phyloP scores from a whole-genome alignment of 1,139 yeast genomes.

The Chernovozyma aurita region DNA sequence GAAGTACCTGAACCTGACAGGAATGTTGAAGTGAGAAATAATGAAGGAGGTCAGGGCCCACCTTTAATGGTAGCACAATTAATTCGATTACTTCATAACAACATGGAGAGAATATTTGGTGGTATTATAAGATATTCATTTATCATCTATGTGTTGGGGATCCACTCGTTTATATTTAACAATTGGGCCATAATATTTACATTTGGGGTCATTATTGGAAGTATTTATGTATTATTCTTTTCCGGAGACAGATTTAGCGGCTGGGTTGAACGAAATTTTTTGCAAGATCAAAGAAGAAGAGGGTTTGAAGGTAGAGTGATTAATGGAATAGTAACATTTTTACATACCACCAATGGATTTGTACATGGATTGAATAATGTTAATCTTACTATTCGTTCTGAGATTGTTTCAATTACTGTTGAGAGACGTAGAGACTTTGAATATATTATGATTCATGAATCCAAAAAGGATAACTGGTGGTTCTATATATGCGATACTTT shows the following conservation, averaged over 20 bases:
- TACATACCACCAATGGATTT: conserved; percentile 9
- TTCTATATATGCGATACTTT: conserved; percentile 11
- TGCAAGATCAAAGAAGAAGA: conserved; percentile 1
- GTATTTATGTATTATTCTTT: conserved; percentile 12
- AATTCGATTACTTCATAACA: background rate
- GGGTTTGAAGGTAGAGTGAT: conserved; percentile 5
- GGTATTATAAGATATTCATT: conserved; percentile 8
- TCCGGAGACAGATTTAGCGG: conserved; percentile 14
- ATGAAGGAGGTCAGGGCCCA: background rate
- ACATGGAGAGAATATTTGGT: conserved; percentile 2
- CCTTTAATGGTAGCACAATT: background rate
- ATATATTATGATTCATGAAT: conserved; percentile 13
- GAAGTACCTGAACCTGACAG: background rate
- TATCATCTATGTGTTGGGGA: conserved; percentile 11
- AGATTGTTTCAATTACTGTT: conserved; percentile 16
- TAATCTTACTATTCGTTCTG: conserved; percentile 8
- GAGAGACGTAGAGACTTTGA: conserved; percentile 23
- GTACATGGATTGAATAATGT: conserved; percentile 5
- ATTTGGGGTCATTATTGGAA: conserved; percentile 4
- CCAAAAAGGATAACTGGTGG: conserved; percentile 8
- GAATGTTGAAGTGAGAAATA: background rate
- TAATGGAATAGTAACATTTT: conserved; percentile 2
- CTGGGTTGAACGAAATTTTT: conserved; percentile 9
- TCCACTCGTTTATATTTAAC: conserved; percentile 9
- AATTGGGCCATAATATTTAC: conserved; percentile 8